Evolutionary conservation across 192 early-diverging fungal genomes (phyloP), one percentile per base, ranked within the genome.

Genomic region (Backusella mclennaniae): DNA sequence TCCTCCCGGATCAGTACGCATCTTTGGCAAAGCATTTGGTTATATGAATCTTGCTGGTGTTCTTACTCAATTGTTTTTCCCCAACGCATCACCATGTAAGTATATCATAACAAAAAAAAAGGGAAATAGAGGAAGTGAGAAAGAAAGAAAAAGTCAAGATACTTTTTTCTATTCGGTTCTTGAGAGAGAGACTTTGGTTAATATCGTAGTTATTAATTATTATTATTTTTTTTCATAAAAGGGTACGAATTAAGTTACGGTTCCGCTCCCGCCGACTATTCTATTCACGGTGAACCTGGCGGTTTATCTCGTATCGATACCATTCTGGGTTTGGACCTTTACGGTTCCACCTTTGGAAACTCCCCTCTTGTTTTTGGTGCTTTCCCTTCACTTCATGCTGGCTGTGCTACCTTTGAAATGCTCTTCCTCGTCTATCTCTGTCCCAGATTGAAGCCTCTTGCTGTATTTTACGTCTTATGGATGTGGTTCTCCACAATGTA

Each of bases 401-500:
- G 85, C 41, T 91, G 89, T 77, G 92, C 92, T 4, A 87, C 87
- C 23, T 82, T 90, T 21, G 80, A 90, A 46, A 85, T 86, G 53
- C 75, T 91, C 46, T 93, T 93, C 77, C 49, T 89, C 21, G 75
- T 84, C 59, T 83, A 79, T 44, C 67, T 85, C 35, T 79, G 80
- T 31, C 87, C 87, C 8, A 78, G 79, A 56, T 73, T 82, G 23
- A 77, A 81, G 38, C 83, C 84, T 14, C 76, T 87, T 19, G 81
- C 76, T 3, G 66, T 85, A 21, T 71, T 76, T 26, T 92, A 93
- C 79, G 87, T 90, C 9, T 76, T 88, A 35, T 91, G 91, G 91
- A 88, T 92, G 74, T 93, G 92, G 92, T 91, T 89, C 90, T 85
- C 90, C 2, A 92, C 91, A 74, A 91, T 92, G 87, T 93, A 93